Evolutionary conservation across 176 grass and related monocot genomes (phyloP).

Genomic region (Aegilops bicornis): DNA sequence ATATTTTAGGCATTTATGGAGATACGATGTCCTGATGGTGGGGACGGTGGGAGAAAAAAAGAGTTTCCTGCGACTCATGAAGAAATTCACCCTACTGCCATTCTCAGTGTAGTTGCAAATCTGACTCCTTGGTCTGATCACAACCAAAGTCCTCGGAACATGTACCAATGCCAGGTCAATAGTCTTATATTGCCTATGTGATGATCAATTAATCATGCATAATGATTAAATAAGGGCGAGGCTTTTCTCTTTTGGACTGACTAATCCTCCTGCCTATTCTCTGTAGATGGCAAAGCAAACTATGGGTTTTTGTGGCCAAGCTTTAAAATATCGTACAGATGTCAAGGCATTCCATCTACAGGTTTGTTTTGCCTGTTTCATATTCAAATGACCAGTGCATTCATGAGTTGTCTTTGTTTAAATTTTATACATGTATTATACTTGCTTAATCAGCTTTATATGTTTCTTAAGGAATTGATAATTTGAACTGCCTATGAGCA

Average conservation of each 20-base stretch:
- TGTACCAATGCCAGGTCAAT: constrained; percentile 97
- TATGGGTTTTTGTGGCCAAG: constrained; percentile 91
- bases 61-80: constrained; percentile 84
- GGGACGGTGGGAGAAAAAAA: constrained; percentile 76
- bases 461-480: background rate
- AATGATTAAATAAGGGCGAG: background rate
- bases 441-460: constrained; percentile 11
- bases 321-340: constrained; percentile 81
- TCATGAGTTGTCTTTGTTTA: constrained; percentile 9
- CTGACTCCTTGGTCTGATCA: constrained; percentile 98
- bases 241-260: constrained; percentile 19
- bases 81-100: constrained; percentile 94
- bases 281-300: constrained; percentile 96
- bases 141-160: constrained; percentile 96
- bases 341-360: constrained; percentile 90
- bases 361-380: constrained; percentile 51
- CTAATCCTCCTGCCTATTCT: constrained; percentile 19
- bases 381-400: constrained; percentile 7
- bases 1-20: constrained; percentile 90
- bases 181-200: constrained; percentile 23
- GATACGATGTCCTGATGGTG: constrained; percentile 91
- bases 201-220: constrained; percentile 19
- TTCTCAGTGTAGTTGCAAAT: constrained; percentile 96
- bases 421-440: constrained; percentile 18
- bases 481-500: background rate